Percentiles rank a stretch among this genome's conserved stretches.
phyloP scores from a whole-genome alignment of 164 flowering plant species.

The Chimonanthus salicifolius region DNA sequence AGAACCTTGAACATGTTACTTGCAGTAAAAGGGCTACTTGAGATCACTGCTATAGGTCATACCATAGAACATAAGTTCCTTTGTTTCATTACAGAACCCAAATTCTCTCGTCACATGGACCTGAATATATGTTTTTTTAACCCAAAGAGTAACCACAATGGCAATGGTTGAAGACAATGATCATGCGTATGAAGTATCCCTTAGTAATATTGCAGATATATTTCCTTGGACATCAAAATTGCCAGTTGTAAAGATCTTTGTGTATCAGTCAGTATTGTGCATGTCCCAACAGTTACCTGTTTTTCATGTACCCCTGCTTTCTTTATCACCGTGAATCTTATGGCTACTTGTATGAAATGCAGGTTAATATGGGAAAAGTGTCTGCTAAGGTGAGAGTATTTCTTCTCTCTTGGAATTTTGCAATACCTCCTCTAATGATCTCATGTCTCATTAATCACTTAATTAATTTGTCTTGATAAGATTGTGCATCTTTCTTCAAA shows the following conservation, averaged over 20 bases:
- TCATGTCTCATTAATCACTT: too few species aligned
- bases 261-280: too few species aligned
- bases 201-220: background rate
- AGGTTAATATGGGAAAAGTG: conserved; percentile 73
- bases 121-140: background rate
- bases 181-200: background rate
- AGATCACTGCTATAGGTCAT: background rate
- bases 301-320: too few species aligned
- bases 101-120: background rate
- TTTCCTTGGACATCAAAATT: too few species aligned
- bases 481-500: too few species aligned
- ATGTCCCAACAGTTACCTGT: too few species aligned
- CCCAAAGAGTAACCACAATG: background rate
- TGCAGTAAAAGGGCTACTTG: background rate
- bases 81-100: background rate
- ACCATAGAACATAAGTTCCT: background rate
- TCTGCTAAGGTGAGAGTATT: conserved; percentile 51
- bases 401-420: background rate
- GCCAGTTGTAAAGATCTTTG: too few species aligned
- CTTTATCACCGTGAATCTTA: background rate
- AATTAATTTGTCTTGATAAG: too few species aligned
- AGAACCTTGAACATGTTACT: background rate
- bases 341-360: conserved; percentile 17
- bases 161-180: background rate
- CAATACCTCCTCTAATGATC: too few species aligned